Base-by-base conservation (phyloP, 768 basidiomycete species). In the Lyophyllum semitale region DNA sequence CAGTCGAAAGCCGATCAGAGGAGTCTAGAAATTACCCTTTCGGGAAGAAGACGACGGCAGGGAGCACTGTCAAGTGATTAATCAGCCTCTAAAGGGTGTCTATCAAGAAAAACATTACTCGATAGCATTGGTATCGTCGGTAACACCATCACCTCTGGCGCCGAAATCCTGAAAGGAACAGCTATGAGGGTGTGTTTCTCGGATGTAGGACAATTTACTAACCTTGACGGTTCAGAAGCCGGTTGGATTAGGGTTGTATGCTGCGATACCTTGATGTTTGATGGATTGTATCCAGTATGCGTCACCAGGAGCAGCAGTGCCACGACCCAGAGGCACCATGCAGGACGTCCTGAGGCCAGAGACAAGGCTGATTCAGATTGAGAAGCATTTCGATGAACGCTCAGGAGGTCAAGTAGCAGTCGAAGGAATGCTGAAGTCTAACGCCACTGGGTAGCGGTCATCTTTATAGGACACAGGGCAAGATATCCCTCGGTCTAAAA, bases 11-110 rank as follows among this genome's bases (percentile, higher is more conserved):
- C 30, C 9, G 18, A n/a, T n/a, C n/a, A 30, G 18, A 5, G 6
- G 17, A 26, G 30, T 13, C 7, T 20, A 5, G 20, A 13, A 13
- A 77, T 48, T 69, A 85, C 88, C 89, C 91, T 59, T 74, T 63
- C 0, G 90, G 91, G 71, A 92, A 90, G 71, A 80, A 92, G 29
- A 92, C 80, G 17, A 91, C 65, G 2, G 88, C 91, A 4, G 91
- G 90, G 0, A 41, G 72, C 70, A 55, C 89, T 91, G 52, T 45
- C 46, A 30, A 25, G 20, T 6, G 20, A 53, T 17, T n/a, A 18
- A 29, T 41, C 8, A 43, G 33, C 12, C 58, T 46, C 26, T n/a
- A 8, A 38, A 22, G 55, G 59, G 65, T 59, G 26, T 32, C 33
- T 13, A 22, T 30, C 11, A 55, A 23, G 15, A 15, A 32, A 59